phyloP scores from a whole-genome alignment of 176 grass and related monocot genomes.

The Thalia dealbata region DNA sequence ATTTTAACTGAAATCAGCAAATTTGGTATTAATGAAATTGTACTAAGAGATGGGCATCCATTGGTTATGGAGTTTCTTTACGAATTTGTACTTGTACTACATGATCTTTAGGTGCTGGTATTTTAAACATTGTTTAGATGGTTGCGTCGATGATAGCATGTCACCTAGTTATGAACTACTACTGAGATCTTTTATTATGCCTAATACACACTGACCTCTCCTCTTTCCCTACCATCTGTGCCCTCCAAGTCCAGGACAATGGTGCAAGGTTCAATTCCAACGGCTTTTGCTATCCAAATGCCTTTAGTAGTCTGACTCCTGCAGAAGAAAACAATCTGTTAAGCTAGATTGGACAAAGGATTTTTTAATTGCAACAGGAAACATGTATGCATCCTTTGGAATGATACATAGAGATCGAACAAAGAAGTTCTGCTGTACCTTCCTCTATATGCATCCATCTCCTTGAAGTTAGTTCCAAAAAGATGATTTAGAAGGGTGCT shows the following conservation, averaged over 20 bases:
- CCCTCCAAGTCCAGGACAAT: constrained; percentile 83
- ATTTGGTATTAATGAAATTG: too few relatives aligned
- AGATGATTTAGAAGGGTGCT: constrained; percentile 84
- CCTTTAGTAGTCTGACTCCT: constrained; percentile 88
- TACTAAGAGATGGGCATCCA: too few relatives aligned
- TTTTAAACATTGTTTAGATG: too few relatives aligned
- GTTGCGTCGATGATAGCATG: background rate
- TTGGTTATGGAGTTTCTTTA: too few relatives aligned
- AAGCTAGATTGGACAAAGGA: too few relatives aligned
- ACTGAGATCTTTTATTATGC: background rate
- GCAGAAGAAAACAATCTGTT: constrained; percentile 3
- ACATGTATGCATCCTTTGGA: too few relatives aligned
- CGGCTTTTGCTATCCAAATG: constrained; percentile 68
- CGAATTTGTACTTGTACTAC: too few relatives aligned
- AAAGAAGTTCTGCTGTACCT: constrained; percentile 30
- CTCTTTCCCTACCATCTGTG: constrained; percentile 73
- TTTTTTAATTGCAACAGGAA: too few relatives aligned
- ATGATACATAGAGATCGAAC: too few relatives aligned
- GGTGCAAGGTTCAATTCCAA: constrained; percentile 59
- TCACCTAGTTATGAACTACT: background rate
- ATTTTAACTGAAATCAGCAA: too few relatives aligned
- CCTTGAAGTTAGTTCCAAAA: constrained; percentile 62
- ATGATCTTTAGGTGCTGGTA: too few relatives aligned
- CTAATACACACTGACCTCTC: constrained; percentile 44
- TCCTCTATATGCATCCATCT: constrained; percentile 82